Base-by-base conservation (phyloP, 768 basidiomycete genomes). In the Tephrocybe sp. region DNA sequence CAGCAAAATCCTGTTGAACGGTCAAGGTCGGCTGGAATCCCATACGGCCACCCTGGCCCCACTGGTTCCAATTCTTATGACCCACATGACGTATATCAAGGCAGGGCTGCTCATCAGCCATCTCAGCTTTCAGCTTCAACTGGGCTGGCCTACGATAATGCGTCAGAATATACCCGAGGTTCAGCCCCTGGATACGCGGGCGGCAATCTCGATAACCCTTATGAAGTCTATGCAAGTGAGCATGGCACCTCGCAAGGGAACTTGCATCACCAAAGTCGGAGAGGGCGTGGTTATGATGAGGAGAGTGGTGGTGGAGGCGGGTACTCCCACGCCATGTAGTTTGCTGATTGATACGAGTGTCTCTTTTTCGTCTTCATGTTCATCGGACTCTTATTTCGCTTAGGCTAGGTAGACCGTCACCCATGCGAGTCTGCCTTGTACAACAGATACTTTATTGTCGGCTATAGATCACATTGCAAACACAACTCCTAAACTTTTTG, bases 51-150 rank as follows among this genome's bases (percentile, higher is more conserved):
- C 35, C 9, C 57, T 39, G 38, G 56, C 48, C 48, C 42, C 31
- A 37, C 24, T 9, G 50, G 64, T 51, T 43, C 52, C 41, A 69
- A 67, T 47, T 70, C 56, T 57, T 76, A 74, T 48, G 77, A 82
- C 53, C 62, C 71, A n/a, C 74, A 76, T 46, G 81, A 82, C 55
- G 73, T 78, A 41, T 84, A 86, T 60, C 76, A 77, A 62, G 76
- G 76, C 53, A 75, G 74, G 42, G 71, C 72, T 22, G 68, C 67
- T 32, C 65, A 75, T 42, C 55, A 54, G 47, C 49, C 60, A 16
- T 55, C 60, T 24, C 45, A 57, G 40, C 50, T 56, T n/a, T 27
- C 57, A 28, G 26, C 58, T n/a, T n/a, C n/a, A 30, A 61, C 59
- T 48, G 59, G 62, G 32, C 58, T 56, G 32, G 66, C 65, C 19